Base-by-base conservation (phyloP, 1,139 yeast species). In the Geotrichum klebahnii region DNA sequence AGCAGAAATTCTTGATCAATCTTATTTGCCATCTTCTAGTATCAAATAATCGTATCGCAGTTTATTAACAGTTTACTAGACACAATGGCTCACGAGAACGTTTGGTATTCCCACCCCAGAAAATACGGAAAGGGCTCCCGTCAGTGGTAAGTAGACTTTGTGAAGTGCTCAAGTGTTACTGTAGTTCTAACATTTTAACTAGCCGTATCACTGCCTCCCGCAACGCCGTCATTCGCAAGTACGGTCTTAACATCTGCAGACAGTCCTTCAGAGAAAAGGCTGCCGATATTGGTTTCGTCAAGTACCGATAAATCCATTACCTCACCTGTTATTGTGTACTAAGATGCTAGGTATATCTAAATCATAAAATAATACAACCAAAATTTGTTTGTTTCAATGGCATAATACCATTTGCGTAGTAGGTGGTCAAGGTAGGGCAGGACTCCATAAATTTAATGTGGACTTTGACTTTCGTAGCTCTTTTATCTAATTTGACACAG, bases 231-330 rank as follows among this genome's bases (percentile, higher is more conserved):
- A 88, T 94, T 84, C 90, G 99, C 87, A 94, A 94, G 84, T 94
- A 94, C 94, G 98, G 95, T 73, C 81, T 94, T 74, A 85, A 88
- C 89, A 83, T 94, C 83, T 92, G 97, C 81, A 95, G 99, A 86
- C 99, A 94, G 83, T 92, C 97, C 80, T 94, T 94, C 97, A 90
- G 99, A 84, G 99, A 94, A 81, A 90, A 83, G 81, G 98, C 98
- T 70, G 75, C 81, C 75, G 97, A 92, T 79, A 94, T 94, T 73
- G 99, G 99, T 74, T 94, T 94, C 95, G 77, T 81, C 92, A 94
- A 94, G 82, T 86, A 79, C 92, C 92, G 96, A 82, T 89, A 88
- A 50, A 33, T 29, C 16, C 28, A 26, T 26, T 28, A 23, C 31
- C 20, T 33, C 31, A n/a, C 17, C 10, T 42, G 45, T 32, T 12